These are phyloP conservation scores for Globisporangium barbulae DNA, from an alignment of 352 stramenopile genomes.

Conservation along the genomic window DNA sequence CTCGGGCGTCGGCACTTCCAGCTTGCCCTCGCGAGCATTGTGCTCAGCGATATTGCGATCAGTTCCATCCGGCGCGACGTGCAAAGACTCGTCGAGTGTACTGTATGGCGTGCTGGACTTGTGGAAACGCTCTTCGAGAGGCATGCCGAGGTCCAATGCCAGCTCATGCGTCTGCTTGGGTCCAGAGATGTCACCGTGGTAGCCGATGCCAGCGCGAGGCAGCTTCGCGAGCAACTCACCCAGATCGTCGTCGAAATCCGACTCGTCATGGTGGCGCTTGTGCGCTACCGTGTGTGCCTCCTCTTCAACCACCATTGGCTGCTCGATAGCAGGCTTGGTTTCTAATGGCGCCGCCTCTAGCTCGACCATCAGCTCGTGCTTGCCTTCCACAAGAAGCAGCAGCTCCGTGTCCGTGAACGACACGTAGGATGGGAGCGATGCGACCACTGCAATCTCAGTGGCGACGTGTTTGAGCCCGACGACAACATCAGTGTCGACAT, in stretches of 20 bases:
- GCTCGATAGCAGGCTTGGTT: neutral
- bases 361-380: constrained; percentile 48
- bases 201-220: constrained; percentile 72
- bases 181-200: constrained; percentile 62
- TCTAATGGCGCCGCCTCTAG: constrained; percentile 2
- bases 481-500: constrained; percentile 32
- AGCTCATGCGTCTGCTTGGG: constrained; percentile 53
- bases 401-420: constrained; percentile 45
- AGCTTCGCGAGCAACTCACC: constrained; percentile 58
- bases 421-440: constrained; percentile 50
- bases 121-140: constrained; percentile 69
- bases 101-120: constrained; percentile 78
- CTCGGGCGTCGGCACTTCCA: constrained; percentile 70
- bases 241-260: constrained; percentile 54
- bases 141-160: constrained; percentile 40
- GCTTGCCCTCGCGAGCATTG: constrained; percentile 27
- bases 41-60: constrained; percentile 15
- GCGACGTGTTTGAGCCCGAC: constrained; percentile 37
- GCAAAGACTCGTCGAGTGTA: constrained; percentile 57
- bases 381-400: constrained; percentile 57
- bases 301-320: neutral
- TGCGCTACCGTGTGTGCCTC: constrained; percentile 20
- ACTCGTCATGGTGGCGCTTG: constrained; percentile 57
- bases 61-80: constrained; percentile 33
- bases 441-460: constrained; percentile 40